Percentiles rank a stretch among this genome's conserved stretches.
Conservation (phyloP, 75 land plant genomes). For the Azolla pinnata region DNA sequence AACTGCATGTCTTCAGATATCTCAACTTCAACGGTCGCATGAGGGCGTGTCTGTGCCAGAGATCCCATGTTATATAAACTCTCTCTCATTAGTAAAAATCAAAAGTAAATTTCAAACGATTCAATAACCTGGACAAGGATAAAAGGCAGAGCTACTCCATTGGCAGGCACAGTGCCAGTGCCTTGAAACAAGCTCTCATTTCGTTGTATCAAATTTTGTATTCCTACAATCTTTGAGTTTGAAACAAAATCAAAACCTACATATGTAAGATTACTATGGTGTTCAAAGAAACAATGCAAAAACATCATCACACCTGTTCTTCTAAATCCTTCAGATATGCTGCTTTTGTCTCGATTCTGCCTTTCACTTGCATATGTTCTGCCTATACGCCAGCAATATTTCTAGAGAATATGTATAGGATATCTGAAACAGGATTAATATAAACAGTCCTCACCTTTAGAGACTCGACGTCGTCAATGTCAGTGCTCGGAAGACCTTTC, state of each 20-base stretch:
- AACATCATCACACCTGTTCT: constrained; percentile 63
- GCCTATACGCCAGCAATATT: constrained; percentile 29
- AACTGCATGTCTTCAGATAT: constrained; percentile 34
- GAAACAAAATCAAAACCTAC: constrained; percentile 7
- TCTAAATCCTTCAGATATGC: constrained; percentile 81
- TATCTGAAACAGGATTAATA: too few relatives aligned
- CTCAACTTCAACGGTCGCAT: constrained; percentile 34
- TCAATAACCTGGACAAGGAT: constrained; percentile 98
- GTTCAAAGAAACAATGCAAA: neutral
- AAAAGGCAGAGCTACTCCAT: constrained; percentile 85
- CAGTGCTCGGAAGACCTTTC: constrained; percentile 92
- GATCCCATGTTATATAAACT: too few relatives aligned
- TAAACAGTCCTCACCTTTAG: constrained; percentile 68
- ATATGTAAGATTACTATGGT: neutral
- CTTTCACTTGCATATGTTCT: constrained; percentile 56
- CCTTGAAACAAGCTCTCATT: constrained; percentile 61
- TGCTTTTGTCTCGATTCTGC: constrained; percentile 78
- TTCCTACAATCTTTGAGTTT: constrained; percentile 52
- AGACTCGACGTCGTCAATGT: constrained; percentile 69
- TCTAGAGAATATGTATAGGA: neutral
- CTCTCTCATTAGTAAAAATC: too few relatives aligned
- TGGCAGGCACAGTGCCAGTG: constrained; percentile 57
- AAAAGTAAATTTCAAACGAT: too few relatives aligned
- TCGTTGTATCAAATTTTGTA: constrained; percentile 70
- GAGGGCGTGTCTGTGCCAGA: constrained; percentile 25